Base-by-base conservation (phyloP, 2,329 filamentous ascomycete species). In the Aspergillus brunneoviolaceus region DNA sequence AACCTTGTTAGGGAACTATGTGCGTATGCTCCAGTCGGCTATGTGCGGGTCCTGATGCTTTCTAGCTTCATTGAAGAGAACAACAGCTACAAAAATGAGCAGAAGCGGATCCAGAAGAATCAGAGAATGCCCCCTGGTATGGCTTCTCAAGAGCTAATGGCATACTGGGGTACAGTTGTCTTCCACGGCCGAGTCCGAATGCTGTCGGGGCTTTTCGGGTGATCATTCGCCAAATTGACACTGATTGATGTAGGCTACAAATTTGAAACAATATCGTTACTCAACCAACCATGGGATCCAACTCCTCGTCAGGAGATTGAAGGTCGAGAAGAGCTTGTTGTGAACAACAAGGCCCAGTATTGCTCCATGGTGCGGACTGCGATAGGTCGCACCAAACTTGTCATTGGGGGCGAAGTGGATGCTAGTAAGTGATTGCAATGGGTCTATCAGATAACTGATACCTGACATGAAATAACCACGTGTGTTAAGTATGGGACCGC, bases 401-500 rank as follows among this genome's bases (percentile, higher is more conserved):
- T 96, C 60, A 84, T 99, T 1, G 95, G 92, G 27, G 95, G 95
- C 35, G 95, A 99, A 79, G 94, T 99, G 19, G 95, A 99, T 75
- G 91, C 90, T 39, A 86, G 91, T 90, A 82, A 73, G 80, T 76
- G n/a, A 14, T 6, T 19, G 16, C 60, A 49, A 25, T 27, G 29
- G 19, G 19, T 9, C 31, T 23, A 29, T n/a, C 12, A 23, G 49
- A 29, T 21, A 21, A 21, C 47, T 6, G 21, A 49, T 45, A 11
- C 5, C 53, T 12, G 29, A 47, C 45, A 47, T 19, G 47, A 59
- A 48, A 50, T 63, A 51, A 50, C 25, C 14, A 61, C 21, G 14
- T 21, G 27, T 6, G 5, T 23, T 25, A 6, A 89, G 91, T 96
- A 50, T 93, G 92, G 89, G 92, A 96, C 72, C 85, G 83, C 59